phyloP scores from a whole-genome alignment of 129 eudicot species.

The Artemisia tridentata region DNA sequence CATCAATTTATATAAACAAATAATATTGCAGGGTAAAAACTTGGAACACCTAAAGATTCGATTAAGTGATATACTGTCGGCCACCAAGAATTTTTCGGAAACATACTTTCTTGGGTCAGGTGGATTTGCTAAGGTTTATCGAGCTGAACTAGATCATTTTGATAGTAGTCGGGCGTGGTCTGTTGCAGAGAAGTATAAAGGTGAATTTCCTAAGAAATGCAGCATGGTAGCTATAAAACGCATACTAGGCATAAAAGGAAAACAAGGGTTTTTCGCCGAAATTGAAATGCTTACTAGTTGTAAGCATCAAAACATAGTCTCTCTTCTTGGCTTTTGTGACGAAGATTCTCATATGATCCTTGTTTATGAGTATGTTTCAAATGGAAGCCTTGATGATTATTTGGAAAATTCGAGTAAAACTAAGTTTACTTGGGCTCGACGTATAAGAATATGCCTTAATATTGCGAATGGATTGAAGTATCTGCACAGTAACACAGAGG shows the following conservation, averaged over 20 bases:
- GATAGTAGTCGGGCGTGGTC: neutral
- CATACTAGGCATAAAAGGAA: neutral
- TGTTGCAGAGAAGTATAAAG: neutral
- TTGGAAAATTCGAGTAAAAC: neutral
- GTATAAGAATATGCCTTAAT: constrained; percentile 9
- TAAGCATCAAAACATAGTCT: neutral
- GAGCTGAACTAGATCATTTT: neutral
- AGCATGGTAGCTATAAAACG: neutral
- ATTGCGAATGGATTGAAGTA: neutral
- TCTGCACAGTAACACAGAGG: neutral
- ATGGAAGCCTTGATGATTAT: constrained; percentile 11
- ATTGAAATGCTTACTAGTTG: constrained; percentile 7
- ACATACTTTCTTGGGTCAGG: neutral
- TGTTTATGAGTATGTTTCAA: constrained; percentile 4
- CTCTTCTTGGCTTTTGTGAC: constrained; percentile 5
- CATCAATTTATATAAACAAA: too few species aligned
- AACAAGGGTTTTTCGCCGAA: neutral
- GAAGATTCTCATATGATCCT: constrained; percentile 5
- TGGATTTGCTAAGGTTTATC: neutral
- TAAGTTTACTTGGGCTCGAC: constrained; percentile 7
- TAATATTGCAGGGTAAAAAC: neutral
- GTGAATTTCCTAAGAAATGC: neutral
- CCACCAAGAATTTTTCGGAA: neutral
- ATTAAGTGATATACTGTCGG: neutral
- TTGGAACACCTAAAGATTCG: neutral